Conservation (phyloP, 371 early-diverging fungal genomes). For the Mortierella sp. region DNA sequence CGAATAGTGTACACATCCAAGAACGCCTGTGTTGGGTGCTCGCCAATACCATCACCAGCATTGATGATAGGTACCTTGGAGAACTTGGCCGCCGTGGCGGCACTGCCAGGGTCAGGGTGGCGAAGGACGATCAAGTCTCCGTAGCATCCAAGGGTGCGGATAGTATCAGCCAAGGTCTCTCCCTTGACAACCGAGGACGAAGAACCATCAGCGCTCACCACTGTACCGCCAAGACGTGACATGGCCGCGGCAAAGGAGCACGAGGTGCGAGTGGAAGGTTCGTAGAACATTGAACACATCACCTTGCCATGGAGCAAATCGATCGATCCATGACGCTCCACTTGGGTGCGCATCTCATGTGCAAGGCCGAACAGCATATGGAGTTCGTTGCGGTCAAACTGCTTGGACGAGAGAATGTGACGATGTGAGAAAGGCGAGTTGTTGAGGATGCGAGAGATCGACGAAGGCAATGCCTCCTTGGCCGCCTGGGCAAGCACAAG, state of each 20-base stretch:
- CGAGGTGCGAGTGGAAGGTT: constrained; percentile 95
- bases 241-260: constrained; percentile 95
- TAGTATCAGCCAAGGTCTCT: constrained; percentile 93
- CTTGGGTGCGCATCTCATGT: constrained; percentile 94
- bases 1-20: constrained; percentile 86
- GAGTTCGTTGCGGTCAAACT: constrained; percentile 91
- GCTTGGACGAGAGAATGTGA: constrained; percentile 89
- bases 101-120: constrained; percentile 92
- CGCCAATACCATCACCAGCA: constrained; percentile 97
- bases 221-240: constrained; percentile 92
- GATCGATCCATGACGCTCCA: constrained; percentile 87
- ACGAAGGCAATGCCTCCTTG: constrained; percentile 67
- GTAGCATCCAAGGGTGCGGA: constrained; percentile 93
- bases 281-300: constrained; percentile 95
- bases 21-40: constrained; percentile 98
- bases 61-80: constrained; percentile 94
- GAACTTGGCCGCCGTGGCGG: constrained; percentile 85
- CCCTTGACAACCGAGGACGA: constrained; percentile 95
- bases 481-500: constrained; percentile 18
- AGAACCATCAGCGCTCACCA: constrained; percentile 84
- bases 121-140: constrained; percentile 92
- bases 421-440: constrained; percentile 92
- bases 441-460: constrained; percentile 72
- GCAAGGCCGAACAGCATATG: constrained; percentile 96
- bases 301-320: constrained; percentile 90